These are phyloP conservation scores for Lactuca saligna DNA, from an alignment of 129 eudicot genomes.

Conservation along the genomic window DNA sequence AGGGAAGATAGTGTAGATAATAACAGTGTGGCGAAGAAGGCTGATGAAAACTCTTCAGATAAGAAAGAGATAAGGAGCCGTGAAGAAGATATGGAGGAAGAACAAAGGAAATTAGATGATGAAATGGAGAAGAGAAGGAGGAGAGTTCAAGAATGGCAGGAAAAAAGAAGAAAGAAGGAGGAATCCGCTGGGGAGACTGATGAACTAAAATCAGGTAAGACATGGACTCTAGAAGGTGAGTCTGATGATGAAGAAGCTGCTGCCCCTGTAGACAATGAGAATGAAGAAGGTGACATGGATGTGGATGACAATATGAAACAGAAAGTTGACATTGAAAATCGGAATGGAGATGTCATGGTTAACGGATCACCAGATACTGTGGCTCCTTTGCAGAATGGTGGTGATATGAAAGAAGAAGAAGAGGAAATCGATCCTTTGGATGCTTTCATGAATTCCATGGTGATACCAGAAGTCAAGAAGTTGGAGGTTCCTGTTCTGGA, in stretches of 20 bases:
- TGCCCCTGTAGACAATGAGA: slow-evolving; percentile 49
- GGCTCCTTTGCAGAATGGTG: slow-evolving; percentile 35
- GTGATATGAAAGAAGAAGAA: slow-evolving; percentile 28
- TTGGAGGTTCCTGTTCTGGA: slow-evolving; percentile 34
- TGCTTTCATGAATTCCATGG: slow-evolving; percentile 86
- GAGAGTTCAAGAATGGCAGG: slow-evolving; percentile 96
- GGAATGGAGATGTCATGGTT: slow-evolving; percentile 34
- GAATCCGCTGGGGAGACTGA: slow-evolving; percentile 36
- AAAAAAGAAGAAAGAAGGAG: slow-evolving; percentile 74
- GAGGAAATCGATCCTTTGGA: slow-evolving; percentile 85
- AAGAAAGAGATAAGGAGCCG: slow-evolving; percentile 43
- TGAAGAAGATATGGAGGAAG: slow-evolving; percentile 80
- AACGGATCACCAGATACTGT: slow-evolving; percentile 33
- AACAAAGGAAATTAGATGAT: slow-evolving; percentile 75
- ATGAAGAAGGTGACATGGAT: slow-evolving; percentile 43
- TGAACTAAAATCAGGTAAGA: slow-evolving; percentile 41
- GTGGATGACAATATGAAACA: slow-evolving; percentile 44
- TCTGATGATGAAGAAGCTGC: slow-evolving; percentile 84
- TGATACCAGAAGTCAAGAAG: slow-evolving; percentile 77
- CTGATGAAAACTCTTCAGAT: slow-evolving; percentile 40
- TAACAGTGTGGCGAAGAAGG: slow-evolving; percentile 33
- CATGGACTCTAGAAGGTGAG: slow-evolving; percentile 89
- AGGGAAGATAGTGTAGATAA: slow-evolving; percentile 57
- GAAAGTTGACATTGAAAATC: neutral
- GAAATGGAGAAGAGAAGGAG: slow-evolving; percentile 95